Percentiles rank a stretch among this genome's conserved stretches.
These are phyloP conservation scores for Encephalitozoon cuniculi DNA, from an alignment of 371 early-diverging fungal species.

Conservation along the genomic window DNA sequence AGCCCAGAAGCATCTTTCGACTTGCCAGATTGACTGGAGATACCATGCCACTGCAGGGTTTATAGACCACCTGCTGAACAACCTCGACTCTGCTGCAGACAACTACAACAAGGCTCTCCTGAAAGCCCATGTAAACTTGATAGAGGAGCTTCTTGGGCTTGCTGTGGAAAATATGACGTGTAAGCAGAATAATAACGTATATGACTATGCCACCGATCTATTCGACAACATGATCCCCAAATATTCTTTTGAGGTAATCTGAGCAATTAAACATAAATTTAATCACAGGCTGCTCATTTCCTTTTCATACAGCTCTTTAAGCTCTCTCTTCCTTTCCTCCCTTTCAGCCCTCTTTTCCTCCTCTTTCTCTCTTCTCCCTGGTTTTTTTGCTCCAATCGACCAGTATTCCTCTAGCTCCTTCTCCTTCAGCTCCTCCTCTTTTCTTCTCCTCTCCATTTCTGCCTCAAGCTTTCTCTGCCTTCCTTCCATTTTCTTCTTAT, in stretches of 20 bases:
- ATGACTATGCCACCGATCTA: conserved; percentile 29
- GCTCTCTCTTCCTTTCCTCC: conserved; percentile 1
- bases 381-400: conserved; percentile 40
- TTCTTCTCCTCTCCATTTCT: conserved; percentile 30
- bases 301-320: conserved; percentile 14
- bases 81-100: conserved; percentile 35
- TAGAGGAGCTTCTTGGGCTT: conserved; percentile 30
- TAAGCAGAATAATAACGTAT: conserved; percentile 25
- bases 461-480: conserved; percentile 30
- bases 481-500: conserved; percentile 41
- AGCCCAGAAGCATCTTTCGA: conserved; percentile 16
- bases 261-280: neutral
- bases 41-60: conserved; percentile 47
- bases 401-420: conserved; percentile 27
- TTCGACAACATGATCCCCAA: conserved; percentile 29
- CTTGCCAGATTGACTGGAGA: conserved; percentile 23
- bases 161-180: conserved; percentile 29
- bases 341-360: conserved; percentile 2
- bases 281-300: conserved; percentile 5
- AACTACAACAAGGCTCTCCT: conserved; percentile 31
- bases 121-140: neutral
- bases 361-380: conserved; percentile 5
- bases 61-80: conserved; percentile 39
- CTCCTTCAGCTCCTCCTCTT: conserved; percentile 30
- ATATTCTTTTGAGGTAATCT: neutral